Evolutionary conservation across 2,329 filamentous ascomycete species (phyloP).

Genomic region (Mycosphaerella arachidis): DNA sequence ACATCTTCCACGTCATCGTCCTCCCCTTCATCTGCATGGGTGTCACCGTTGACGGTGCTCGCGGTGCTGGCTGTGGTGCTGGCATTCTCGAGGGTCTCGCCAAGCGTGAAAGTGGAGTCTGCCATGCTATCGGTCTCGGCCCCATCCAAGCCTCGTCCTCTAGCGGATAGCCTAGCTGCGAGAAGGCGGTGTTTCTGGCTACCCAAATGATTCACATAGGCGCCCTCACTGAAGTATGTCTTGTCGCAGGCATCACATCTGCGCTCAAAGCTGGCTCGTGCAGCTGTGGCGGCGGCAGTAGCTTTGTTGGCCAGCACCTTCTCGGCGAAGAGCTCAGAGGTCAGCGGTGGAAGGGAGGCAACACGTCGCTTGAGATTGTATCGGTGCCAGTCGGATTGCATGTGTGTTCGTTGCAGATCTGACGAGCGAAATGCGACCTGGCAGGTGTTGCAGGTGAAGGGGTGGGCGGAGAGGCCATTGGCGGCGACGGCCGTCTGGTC

Average conservation of each 20-base stretch:
- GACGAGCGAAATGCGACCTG: slow-evolving; percentile 93
- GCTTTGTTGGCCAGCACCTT: slow-evolving; percentile 92
- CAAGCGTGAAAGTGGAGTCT: slow-evolving; percentile 86
- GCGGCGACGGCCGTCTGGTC: slow-evolving; percentile 12
- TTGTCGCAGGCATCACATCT: slow-evolving; percentile 78
- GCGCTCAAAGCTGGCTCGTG: slow-evolving; percentile 84
- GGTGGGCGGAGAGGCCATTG: slow-evolving; percentile 53
- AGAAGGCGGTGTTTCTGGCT: slow-evolving; percentile 84
- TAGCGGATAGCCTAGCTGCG: slow-evolving; percentile 47
- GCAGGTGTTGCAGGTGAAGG: slow-evolving; percentile 97
- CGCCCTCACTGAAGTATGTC: slow-evolving; percentile 94
- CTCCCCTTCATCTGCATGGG: slow-evolving; percentile 65
- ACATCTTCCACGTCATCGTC: slow-evolving; percentile 65
- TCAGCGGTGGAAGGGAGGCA: slow-evolving; percentile 81
- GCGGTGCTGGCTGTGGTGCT: slow-evolving; percentile 43
- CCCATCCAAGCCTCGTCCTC: slow-evolving; percentile 50
- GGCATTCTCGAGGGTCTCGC: slow-evolving; percentile 60
- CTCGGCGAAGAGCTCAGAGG: slow-evolving; percentile 89
- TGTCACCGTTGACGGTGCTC: slow-evolving; percentile 53
- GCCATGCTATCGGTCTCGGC: slow-evolving; percentile 64
- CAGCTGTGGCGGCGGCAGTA: slow-evolving; percentile 74
- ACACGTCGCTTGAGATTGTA: slow-evolving; percentile 88
- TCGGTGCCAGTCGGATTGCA: slow-evolving; percentile 93
- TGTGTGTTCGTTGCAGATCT: slow-evolving; percentile 88
- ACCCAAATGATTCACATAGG: slow-evolving; percentile 84